phyloP scores from a whole-genome alignment of 139 green algal genomes.

The Ulvella scutata region DNA sequence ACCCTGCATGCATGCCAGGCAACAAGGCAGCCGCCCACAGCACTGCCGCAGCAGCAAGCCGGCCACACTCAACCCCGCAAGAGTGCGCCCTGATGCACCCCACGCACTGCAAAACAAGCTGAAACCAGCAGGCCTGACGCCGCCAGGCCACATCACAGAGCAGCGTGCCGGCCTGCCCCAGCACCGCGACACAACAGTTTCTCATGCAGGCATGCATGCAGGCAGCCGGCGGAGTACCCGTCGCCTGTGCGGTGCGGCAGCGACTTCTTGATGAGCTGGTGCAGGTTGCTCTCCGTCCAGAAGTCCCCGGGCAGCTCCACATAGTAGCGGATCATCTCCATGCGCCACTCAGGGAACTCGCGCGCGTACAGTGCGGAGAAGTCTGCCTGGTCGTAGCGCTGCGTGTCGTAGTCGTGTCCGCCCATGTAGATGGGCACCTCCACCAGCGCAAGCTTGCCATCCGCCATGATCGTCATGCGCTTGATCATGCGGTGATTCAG shows the following conservation, averaged over 20 bases:
- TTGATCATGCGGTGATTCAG: constrained; percentile 35
- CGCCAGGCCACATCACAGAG: too few species aligned
- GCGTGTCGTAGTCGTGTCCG: constrained; percentile 6
- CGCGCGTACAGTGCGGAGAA: constrained; percentile 16
- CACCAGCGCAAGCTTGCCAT: constrained; percentile 47
- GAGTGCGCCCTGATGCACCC: too few species aligned
- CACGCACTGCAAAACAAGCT: too few species aligned
- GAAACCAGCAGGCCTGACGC: too few species aligned
- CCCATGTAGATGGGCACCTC: constrained; percentile 24
- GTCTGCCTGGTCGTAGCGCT: background rate
- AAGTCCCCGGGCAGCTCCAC: constrained; percentile 52
- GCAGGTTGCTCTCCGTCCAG: constrained; percentile 44
- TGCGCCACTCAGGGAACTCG: constrained; percentile 35
- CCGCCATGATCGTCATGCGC: constrained; percentile 37
- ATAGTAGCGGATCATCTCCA: constrained; percentile 64
- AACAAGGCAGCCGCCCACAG: too few species aligned
- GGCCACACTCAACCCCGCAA: too few species aligned
- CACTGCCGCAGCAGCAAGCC: too few species aligned
- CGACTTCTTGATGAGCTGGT: constrained; percentile 38
- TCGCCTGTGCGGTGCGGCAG: constrained; percentile 16
- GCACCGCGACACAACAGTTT: too few species aligned
- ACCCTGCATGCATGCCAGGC: too few species aligned
- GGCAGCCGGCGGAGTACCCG: background rate
- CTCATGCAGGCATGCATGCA: too few species aligned
- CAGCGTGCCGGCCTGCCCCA: too few species aligned